Evolutionary conservation across 192 early-diverging fungal species (phyloP), one percentile per base, ranked within the genome.

Genomic region (Coemansia sp.): DNA sequence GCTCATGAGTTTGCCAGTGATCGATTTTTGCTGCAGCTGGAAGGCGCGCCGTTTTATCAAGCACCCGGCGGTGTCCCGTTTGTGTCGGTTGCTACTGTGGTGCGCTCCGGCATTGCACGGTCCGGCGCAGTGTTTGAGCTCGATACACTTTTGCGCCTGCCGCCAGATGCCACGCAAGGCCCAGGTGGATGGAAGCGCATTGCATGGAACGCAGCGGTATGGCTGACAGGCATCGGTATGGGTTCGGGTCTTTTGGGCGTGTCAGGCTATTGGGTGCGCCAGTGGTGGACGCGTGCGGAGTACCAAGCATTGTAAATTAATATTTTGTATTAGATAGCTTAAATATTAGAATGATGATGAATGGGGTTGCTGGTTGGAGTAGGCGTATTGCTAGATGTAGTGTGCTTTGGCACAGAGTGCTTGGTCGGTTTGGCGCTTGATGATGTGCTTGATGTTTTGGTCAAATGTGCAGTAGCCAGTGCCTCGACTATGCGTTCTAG

Each of bases 121-220:
- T 65, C 72, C 6, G 78, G 78, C 16, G 78, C 65, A 1, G 78
- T 80, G 51, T 75, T 75, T 58, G 72, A 80, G 55, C 50, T 80
- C 5, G 78, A 80, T 26, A 26, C 50, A 9, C 57, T 64, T 14
- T 65, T 80, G 28, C 53, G 60, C 45, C 54, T 78, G 11, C 74
- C 74, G 11, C 74, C 69, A 2, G 61, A 50, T 21, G 52, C 59
- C 14, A 39, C 20, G 3, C 37, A 20, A n/a, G 61, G 57, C 6
- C 74, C 72, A 48, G 62, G 69, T 26, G 74, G 74, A 12, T 78
- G 74, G 74, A 67, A 54, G 58, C 50, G 53, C 49, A 50, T 71
- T 63, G 64, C 65, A 3, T 78, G 74, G 74, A 72, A 61, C 16
- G 69, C 68, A 3, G 63, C 65, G 1, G 74, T 78, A 12, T 78